Conservation (phyloP, 805 yeast species). For the Lipomyces yamadae region DNA sequence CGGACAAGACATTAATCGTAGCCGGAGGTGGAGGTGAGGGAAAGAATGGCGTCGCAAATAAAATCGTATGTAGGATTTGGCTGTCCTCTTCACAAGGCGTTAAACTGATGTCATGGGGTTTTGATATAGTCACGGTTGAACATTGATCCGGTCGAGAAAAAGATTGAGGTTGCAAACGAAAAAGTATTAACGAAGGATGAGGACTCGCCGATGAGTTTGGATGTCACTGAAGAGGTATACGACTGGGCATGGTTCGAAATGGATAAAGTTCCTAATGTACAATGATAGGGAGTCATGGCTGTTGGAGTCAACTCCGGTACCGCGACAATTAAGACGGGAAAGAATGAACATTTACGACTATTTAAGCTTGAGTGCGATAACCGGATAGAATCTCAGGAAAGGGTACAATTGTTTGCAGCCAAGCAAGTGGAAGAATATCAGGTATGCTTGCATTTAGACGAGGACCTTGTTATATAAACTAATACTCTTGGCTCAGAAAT, state of each 20-base stretch:
- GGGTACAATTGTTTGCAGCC: conserved; percentile 57
- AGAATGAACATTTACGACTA: conserved; percentile 74
- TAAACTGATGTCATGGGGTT: not conserved
- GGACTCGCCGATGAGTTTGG: conserved; percentile 89
- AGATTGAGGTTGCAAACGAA: conserved; percentile 14
- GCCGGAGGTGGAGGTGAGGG: conserved; percentile 98
- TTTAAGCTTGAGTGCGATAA: conserved; percentile 47
- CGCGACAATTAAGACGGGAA: conserved; percentile 60
- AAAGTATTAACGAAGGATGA: conserved; percentile 51
- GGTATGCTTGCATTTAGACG: conserved; percentile 19
- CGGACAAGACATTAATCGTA: conserved; percentile 63
- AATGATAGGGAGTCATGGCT: conserved; percentile 54
- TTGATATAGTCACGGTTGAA: conserved; percentile 56
- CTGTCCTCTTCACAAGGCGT: too few relatives aligned
- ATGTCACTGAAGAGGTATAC: conserved; percentile 50
- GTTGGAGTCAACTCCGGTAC: conserved; percentile 72
- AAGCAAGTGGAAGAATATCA: conserved; percentile 62
- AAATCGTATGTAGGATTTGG: conserved; percentile 49
- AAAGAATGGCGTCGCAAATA: conserved; percentile 84
- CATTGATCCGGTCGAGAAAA: conserved; percentile 57
- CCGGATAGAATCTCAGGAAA: conserved; percentile 53
- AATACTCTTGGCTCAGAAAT: conserved; percentile 49
- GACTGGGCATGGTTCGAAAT: conserved; percentile 1
- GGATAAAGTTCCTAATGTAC: not conserved
- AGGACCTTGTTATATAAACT: not conserved